Base-by-base conservation (phyloP, 2,329 filamentous ascomycete species). In the Trichoderma gracile region DNA sequence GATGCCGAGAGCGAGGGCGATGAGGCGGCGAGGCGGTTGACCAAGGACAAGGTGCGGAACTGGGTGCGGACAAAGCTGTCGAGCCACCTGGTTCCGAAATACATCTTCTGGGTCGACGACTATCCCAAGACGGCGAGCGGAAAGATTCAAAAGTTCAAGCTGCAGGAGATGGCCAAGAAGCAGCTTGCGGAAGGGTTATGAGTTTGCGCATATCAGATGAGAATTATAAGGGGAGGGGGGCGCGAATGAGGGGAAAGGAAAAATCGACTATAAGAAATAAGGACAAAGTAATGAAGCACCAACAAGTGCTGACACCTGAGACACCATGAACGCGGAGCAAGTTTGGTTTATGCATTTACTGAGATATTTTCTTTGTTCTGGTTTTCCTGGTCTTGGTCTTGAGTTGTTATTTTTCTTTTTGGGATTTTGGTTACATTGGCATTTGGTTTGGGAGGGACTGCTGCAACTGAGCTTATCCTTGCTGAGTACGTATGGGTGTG, bases 61-160 rank as follows among this genome's bases (percentile, higher is more conserved):
- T 97, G 91, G 91, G 92, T 97, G 2, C 79, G 84, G 54, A 78
- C 81, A 64, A 85, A 82, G 56, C 75, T 98, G 67, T 85, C 84
- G 33, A 86, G 86, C 68, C 91, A 94, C 76, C 86, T 97, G 73
- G 91, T 91, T 59, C 94, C 94, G 0, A 95, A 91, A 77, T 86
- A 94, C 73, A 84, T 98, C n/a, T 97, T 97, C 74, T 97, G 91
- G 84, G 82, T 91, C 0, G 83, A 88, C 0, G 85, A 87, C n/a
- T 96, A 91, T 74, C 94, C 94, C 21, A 97, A 97, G 84, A 99
- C 95, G 42, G 91, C 93, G 6, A 97, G 92, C 75, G 94, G 94
- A 25, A 99, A 99, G 85, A 93, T 98, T 63, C 92, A 97, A 79
- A 97, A 98, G 79, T 97, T 90, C 75, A 94, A 89, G 79, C 76